Conservation (phyloP, 495 filamentous ascomycete species). For the Hypomontagnella monticulosa region DNA sequence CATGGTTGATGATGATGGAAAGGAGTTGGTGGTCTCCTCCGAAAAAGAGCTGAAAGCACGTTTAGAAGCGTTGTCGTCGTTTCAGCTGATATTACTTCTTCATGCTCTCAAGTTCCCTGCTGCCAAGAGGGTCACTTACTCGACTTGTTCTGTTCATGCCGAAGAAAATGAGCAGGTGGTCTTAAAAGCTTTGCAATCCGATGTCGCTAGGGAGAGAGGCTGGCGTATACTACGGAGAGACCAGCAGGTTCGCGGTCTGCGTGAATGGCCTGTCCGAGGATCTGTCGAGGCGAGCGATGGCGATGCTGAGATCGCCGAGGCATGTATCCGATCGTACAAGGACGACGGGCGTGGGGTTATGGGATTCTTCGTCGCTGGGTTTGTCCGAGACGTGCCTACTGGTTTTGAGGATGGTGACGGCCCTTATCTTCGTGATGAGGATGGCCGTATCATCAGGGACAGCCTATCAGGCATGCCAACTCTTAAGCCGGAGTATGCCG, state of each 20-base stretch:
- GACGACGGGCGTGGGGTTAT: conserved; percentile 76
- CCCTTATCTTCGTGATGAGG: conserved; percentile 52
- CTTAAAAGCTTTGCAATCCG: conserved; percentile 68
- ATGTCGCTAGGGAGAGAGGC: conserved; percentile 70
- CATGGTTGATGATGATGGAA: conserved; percentile 61
- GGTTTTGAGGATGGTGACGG: conserved; percentile 23
- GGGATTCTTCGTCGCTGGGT: conserved; percentile 56
- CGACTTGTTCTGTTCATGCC: conserved; percentile 87
- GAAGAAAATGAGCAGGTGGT: conserved; percentile 92
- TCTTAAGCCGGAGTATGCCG: conserved; percentile 45
- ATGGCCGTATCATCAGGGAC: conserved; percentile 52
- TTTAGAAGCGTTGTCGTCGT: conserved; percentile 74
- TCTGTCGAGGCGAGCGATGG: conserved; percentile 55
- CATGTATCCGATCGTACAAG: conserved; percentile 82
- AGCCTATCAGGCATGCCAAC: conserved; percentile 49
- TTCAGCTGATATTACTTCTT: conserved; percentile 79
- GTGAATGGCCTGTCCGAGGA: conserved; percentile 77
- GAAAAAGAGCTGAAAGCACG: conserved; percentile 62
- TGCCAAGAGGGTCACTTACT: conserved; percentile 84
- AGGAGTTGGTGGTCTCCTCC: conserved; percentile 52
- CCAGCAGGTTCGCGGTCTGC: conserved; percentile 75
- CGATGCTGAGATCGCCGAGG: conserved; percentile 62
- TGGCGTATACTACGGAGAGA: conserved; percentile 79
- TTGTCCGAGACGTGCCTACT: conserved; percentile 47
- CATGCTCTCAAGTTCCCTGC: conserved; percentile 85